Evolutionary conservation across 1,139 yeast species (phyloP), one percentile per base, ranked within the genome.

Genomic region (Zygosaccharomyces sapae): DNA sequence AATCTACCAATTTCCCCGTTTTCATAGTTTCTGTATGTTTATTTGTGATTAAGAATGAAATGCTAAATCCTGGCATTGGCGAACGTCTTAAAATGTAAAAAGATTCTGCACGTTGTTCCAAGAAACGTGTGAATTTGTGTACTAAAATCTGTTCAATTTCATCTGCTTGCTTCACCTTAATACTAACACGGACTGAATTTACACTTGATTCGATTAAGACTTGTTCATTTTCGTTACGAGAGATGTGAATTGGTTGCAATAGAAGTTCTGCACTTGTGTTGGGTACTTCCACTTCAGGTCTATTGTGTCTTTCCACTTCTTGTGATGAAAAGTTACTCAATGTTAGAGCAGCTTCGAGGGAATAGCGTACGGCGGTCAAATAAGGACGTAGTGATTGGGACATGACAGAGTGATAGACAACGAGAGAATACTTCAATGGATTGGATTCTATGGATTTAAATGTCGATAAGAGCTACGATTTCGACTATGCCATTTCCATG

Each of bases 331-430:
- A 94, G 71, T 90, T 92, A 64, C 90, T 95, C 56, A 92, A 74
- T 60, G 96, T 88, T 46, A 92, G 76, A 10, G 97, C 96, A 7
- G 97, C 97, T 16, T 95, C 88, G 58, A 92, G 77, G 25, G 98
- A 89, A 50, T 86, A 80, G 66, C 98, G 83, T 25, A 92, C 98
- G 1, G 97, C 97, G 8, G 88, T 84, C 50, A 92, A 77, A 63
- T 92, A 92, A 54, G 98, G 98, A 61, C 92, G 88, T 53, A 92
- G 79, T 4, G 98, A 92, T 80, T 92, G 98, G 2, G 95, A 84
- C 92, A 65, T 65, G 34, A 16, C 16, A 16, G 16, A 16, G 16
- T 16, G 16, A 16, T 16, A 16, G 16, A 16, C 16, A 16, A 16
- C 16, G 16, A 16, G 16, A 16, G 16, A 16, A 16, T 16, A 16